These are phyloP conservation scores for Sporothrix dimorphospora DNA, from an alignment of 2,329 filamentous ascomycete species.

Conservation along the genomic window DNA sequence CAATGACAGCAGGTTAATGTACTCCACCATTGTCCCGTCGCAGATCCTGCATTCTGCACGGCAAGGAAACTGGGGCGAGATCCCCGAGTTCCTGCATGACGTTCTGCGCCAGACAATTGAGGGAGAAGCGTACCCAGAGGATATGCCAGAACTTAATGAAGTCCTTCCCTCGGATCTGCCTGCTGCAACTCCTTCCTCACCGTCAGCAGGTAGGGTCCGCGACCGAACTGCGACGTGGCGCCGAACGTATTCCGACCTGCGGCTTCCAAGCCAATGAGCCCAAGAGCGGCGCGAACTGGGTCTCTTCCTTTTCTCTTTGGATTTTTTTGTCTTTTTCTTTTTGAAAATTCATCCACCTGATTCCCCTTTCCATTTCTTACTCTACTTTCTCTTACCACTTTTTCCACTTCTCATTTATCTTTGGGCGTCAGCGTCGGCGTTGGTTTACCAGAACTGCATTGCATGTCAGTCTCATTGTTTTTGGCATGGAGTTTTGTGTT, in stretches of 20 bases:
- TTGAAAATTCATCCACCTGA: no score
- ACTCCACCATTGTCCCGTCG: conserved; percentile 35
- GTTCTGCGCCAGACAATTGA: conserved; percentile 55
- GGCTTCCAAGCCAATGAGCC: conserved; percentile 8
- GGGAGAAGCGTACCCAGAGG: conserved; percentile 40
- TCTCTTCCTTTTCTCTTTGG: background rate
- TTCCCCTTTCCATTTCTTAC: background rate
- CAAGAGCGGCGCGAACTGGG: background rate
- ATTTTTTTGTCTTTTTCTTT: background rate
- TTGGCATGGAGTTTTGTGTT: background rate
- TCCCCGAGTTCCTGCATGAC: conserved; percentile 59
- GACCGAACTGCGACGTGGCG: background rate
- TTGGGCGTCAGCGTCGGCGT: background rate
- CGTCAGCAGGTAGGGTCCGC: background rate
- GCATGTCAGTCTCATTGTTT: conserved; percentile 1
- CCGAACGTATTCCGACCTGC: background rate
- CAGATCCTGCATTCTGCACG: conserved; percentile 59
- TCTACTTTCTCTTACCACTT: background rate
- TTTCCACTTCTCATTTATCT: background rate
- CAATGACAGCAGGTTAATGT: background rate
- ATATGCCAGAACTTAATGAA: background rate
- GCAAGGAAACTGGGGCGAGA: conserved; percentile 59
- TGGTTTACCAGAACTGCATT: background rate
- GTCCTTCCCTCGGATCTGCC: background rate
- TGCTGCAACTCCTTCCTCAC: background rate